Conservation (phyloP, 345 rosid species). For the Gossypium longicalyx region DNA sequence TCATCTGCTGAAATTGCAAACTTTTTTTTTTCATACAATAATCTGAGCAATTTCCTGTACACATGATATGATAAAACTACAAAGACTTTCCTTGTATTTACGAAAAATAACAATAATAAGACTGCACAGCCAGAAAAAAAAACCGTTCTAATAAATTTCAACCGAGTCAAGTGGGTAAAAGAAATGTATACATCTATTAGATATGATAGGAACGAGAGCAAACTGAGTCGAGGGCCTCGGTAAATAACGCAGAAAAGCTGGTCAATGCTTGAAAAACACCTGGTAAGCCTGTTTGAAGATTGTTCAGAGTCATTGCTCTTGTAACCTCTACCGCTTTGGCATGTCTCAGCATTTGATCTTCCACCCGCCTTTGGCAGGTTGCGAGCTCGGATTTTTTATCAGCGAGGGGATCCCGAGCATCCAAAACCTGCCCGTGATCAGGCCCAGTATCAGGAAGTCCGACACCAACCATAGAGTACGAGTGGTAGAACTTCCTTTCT, state of each 20-base stretch:
- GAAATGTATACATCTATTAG: slow-evolving; percentile 36
- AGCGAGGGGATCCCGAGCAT: slow-evolving; percentile 80
- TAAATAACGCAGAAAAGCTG: slow-evolving; percentile 75
- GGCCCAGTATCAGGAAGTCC: slow-evolving; percentile 71
- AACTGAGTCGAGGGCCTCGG: slow-evolving; percentile 58
- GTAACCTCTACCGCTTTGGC: slow-evolving; percentile 91
- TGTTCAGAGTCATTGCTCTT: slow-evolving; percentile 80
- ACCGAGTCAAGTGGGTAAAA: background rate
- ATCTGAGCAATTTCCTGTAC: background rate
- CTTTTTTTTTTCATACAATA: background rate
- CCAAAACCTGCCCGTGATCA: slow-evolving; percentile 59
- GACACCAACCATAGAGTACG: slow-evolving; percentile 84
- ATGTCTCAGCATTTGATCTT: slow-evolving; percentile 87
- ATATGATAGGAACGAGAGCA: slow-evolving; percentile 78
- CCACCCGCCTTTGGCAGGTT: slow-evolving; percentile 75
- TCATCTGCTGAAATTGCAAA: background rate
- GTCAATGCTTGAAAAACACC: slow-evolving; percentile 92
- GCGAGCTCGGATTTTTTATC: slow-evolving; percentile 89
- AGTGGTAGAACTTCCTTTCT: slow-evolving; percentile 89
- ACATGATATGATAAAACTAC: background rate
- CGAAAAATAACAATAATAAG: background rate
- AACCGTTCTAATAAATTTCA: background rate
- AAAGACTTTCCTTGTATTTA: background rate
- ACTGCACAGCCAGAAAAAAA: background rate
- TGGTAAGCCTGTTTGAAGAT: slow-evolving; percentile 88